Percentiles rank a stretch among this genome's conserved stretches.
phyloP scores from a whole-genome alignment of 169 alveolate species.

The Eimeria praecox region DNA sequence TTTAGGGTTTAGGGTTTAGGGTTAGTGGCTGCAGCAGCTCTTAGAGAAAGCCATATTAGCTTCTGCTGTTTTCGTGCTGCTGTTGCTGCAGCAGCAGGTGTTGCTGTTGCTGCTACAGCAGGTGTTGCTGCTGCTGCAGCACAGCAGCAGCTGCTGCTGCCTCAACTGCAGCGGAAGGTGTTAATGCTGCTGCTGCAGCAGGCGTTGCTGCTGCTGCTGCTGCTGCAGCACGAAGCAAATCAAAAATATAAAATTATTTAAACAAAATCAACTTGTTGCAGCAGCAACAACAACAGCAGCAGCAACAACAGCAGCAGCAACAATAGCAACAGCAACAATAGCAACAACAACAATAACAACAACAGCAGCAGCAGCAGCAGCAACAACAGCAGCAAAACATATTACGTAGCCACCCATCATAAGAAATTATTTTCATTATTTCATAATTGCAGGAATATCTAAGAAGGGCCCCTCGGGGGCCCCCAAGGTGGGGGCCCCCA shows the following conservation, averaged over 20 bases:
- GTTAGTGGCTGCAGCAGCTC: not conserved
- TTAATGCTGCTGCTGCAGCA: not conserved
- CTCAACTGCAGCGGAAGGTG: not conserved
- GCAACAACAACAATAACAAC: too few relatives aligned
- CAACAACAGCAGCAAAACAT: too few relatives aligned
- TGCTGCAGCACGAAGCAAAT: not conserved
- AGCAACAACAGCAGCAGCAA: not conserved
- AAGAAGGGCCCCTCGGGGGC: not conserved
- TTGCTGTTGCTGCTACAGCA: not conserved
- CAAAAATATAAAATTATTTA: not conserved
- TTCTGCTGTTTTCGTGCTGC: not conserved
- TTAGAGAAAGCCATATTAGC: not conserved
- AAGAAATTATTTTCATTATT: too few relatives aligned
- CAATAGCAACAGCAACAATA: not conserved
- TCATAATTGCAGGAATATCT: too few relatives aligned
- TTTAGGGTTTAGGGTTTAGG: slow-evolving; percentile 35
- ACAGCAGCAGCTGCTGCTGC: not conserved
- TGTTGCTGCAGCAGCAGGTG: not conserved
- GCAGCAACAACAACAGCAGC: not conserved
- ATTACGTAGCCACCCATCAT: too few relatives aligned
- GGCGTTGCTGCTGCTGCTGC: not conserved
- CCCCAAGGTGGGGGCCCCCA: not conserved
- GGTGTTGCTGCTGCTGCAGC: not conserved
- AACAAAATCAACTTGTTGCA: not conserved
- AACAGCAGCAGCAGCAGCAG: too few relatives aligned